These are phyloP conservation scores for Acarospora socialis DNA, from an alignment of 2,329 filamentous ascomycete species.

Conservation along the genomic window DNA sequence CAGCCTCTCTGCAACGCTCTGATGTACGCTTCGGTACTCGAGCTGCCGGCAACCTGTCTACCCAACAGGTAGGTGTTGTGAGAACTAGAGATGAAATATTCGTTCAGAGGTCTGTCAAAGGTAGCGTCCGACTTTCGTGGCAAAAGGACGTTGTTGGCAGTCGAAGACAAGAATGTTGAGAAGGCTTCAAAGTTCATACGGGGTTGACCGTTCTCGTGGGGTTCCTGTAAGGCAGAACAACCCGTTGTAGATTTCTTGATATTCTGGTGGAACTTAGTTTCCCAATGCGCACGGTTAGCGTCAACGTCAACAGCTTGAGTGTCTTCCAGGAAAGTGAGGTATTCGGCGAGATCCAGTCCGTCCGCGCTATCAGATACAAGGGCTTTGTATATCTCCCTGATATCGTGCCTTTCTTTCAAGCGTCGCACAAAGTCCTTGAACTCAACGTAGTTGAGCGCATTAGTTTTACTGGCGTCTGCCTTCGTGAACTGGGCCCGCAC, in stretches of 20 bases:
- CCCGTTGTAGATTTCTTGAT: conserved; percentile 43
- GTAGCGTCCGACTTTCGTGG: conserved; percentile 45
- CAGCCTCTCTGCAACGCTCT: conserved; percentile 75
- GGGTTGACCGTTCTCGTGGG: conserved; percentile 31
- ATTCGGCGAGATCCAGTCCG: conserved; percentile 58
- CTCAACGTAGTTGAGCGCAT: conserved; percentile 54
- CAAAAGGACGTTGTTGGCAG: conserved; percentile 53
- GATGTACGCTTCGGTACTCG: conserved; percentile 92
- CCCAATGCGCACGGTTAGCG: conserved; percentile 51
- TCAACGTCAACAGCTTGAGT: conserved; percentile 66
- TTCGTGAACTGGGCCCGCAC: conserved; percentile 60
- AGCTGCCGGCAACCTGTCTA: conserved; percentile 75
- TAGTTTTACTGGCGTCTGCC: conserved; percentile 45
- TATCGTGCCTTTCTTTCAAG: conserved; percentile 72
- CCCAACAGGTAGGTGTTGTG: conserved; percentile 96
- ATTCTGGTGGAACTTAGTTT: conserved; percentile 56
- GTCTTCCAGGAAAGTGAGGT: conserved; percentile 58
- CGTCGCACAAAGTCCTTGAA: conserved; percentile 73
- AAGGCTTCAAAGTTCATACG: conserved; percentile 69
- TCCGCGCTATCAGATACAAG: conserved; percentile 43
- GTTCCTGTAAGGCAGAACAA: conserved; percentile 30
- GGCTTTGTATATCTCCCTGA: conserved; percentile 56
- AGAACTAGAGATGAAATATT: conserved; percentile 96
- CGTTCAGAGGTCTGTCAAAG: conserved; percentile 76
- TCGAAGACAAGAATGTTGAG: conserved; percentile 60